Conservation (phyloP, 768 basidiomycete genomes). For the Gyrodon lividus region DNA sequence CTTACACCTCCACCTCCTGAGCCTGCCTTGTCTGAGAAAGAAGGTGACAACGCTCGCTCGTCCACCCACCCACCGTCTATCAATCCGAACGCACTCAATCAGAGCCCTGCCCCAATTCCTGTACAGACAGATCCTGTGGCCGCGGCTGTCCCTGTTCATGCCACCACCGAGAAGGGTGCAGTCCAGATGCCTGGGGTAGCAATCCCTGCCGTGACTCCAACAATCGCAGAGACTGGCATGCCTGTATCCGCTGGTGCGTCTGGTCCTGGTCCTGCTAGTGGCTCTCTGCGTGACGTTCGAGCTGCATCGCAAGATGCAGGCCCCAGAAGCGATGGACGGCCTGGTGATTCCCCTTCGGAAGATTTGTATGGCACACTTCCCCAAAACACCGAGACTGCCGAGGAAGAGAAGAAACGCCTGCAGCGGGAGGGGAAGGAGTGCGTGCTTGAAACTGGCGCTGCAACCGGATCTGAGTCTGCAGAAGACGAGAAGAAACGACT, state of each 20-base stretch:
- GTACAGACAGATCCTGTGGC: slow-evolving; percentile 32
- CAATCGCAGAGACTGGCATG: slow-evolving; percentile 75
- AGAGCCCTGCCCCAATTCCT: slow-evolving; percentile 21
- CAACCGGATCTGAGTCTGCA: slow-evolving; percentile 43
- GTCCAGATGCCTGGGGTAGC: slow-evolving; percentile 7
- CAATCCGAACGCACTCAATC: slow-evolving; percentile 25
- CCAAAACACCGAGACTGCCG: slow-evolving; percentile 48
- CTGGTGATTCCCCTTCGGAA: slow-evolving; percentile 23
- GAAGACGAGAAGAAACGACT: slow-evolving; percentile 64
- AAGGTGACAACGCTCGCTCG: slow-evolving; percentile 10
- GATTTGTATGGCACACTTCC: slow-evolving; percentile 31
- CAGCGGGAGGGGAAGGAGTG: slow-evolving; percentile 52
- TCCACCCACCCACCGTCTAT: slow-evolving; percentile 13
- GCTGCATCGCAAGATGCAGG: slow-evolving; percentile 37
- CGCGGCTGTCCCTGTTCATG: slow-evolving; percentile 9
- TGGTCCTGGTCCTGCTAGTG: slow-evolving; percentile 67
- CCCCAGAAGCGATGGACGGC: slow-evolving; percentile 32
- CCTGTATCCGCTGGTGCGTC: slow-evolving; percentile 55
- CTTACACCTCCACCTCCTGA: slow-evolving; percentile 42
- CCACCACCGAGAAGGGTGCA: slow-evolving; percentile 25
- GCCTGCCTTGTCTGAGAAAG: slow-evolving; percentile 6
- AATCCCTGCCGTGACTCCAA: slow-evolving; percentile 46
- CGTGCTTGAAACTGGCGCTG: slow-evolving; percentile 29
- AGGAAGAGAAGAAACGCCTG: slow-evolving; percentile 67
- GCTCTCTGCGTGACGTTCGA: slow-evolving; percentile 56